A percentile compares a stretch with the other conserved stretches of the same genome.
These are phyloP conservation scores for Lactarius indigo DNA, from an alignment of 768 basidiomycete genomes.

Conservation along the genomic window DNA sequence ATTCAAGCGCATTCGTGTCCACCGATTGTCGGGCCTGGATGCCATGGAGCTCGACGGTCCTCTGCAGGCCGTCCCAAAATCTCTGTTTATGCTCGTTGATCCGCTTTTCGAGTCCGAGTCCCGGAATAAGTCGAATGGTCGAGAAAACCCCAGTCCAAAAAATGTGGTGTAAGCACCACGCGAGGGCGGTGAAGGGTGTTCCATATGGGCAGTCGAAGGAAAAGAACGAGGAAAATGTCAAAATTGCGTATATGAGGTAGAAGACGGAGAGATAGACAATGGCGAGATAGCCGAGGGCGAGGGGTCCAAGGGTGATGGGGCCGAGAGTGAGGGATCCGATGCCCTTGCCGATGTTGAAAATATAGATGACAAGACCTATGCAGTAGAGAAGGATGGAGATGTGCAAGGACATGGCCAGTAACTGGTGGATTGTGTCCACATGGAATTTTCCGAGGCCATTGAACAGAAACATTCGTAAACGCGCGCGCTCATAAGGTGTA, in stretches of 20 bases:
- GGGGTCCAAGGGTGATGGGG: no score
- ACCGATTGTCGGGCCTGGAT: neutral
- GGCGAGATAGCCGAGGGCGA: neutral
- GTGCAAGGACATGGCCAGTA: neutral
- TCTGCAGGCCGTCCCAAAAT: neutral
- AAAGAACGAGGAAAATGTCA: no score
- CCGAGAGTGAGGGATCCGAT: neutral
- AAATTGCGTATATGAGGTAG: neutral
- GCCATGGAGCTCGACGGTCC: neutral
- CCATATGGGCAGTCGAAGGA: no score
- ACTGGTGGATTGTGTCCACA: neutral
- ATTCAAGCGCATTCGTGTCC: neutral
- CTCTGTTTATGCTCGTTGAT: neutral
- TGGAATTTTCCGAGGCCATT: neutral
- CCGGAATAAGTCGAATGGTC: neutral
- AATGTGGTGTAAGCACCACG: no score
- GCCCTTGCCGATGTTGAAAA: no score
- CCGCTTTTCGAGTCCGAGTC: neutral
- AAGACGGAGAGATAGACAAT: neutral
- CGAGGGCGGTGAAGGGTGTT: no score
- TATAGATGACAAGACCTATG: constrained; percentile 3
- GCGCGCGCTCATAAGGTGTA: neutral
- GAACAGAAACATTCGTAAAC: neutral
- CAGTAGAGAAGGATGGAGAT: constrained; percentile 10
- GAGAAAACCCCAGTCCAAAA: no score